phyloP scores from a whole-genome alignment of 805 yeast genomes.

The Saturnispora hagleri region DNA sequence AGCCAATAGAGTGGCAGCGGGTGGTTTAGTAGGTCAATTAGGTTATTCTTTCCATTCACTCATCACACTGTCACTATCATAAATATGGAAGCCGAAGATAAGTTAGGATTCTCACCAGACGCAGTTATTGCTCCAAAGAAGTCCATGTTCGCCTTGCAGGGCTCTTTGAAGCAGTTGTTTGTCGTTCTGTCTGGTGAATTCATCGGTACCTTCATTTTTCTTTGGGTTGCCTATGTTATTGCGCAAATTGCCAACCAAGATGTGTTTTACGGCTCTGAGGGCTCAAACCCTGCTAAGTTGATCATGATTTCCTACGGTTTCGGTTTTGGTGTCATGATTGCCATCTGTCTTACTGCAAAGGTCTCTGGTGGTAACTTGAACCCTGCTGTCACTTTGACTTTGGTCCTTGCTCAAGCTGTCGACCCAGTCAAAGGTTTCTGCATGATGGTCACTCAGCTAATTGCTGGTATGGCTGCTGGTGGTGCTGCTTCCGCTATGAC shows the following conservation, averaged over 20 bases:
- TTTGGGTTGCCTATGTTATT: conserved; percentile 74
- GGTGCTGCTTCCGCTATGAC: conserved; percentile 82
- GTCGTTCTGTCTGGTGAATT: conserved; percentile 74
- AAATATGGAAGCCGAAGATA: conserved; percentile 31
- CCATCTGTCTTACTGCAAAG: conserved; percentile 58
- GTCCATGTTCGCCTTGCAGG: conserved; percentile 27
- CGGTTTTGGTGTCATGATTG: conserved; percentile 76
- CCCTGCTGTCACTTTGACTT: conserved; percentile 76
- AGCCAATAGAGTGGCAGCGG: not conserved
- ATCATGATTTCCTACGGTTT: conserved; percentile 80
- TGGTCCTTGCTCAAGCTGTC: conserved; percentile 64
- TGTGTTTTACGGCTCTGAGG: conserved; percentile 21
- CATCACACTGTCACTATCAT: not conserved
- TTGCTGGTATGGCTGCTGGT: conserved; percentile 89
- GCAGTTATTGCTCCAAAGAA: conserved; percentile 20
- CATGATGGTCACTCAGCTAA: conserved; percentile 58
- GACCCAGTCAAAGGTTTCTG: conserved; percentile 62
- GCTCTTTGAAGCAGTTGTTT: conserved; percentile 44
- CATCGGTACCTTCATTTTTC: conserved; percentile 75
- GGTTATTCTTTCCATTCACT: not conserved
- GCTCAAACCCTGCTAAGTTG: conserved; percentile 49
- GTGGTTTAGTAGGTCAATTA: not conserved
- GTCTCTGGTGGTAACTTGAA: conserved; percentile 85
- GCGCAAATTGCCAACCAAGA: conserved; percentile 67
- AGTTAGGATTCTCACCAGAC: conserved; percentile 31